phyloP scores from a whole-genome alignment of 805 yeast genomes.

The Ascoidea asiatica region DNA sequence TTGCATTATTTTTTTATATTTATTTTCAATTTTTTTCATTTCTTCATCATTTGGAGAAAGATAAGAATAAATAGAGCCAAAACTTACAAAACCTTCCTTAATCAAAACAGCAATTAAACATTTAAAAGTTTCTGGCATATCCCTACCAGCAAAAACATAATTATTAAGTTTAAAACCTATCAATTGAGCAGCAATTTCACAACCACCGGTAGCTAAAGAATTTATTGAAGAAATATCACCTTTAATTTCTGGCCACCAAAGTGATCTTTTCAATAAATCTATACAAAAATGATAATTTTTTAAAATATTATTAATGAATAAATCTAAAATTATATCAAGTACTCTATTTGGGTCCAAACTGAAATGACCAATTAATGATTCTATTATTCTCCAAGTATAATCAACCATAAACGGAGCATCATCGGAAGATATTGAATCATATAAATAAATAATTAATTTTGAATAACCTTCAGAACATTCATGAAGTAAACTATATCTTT shows the following conservation, averaged over 20 bases:
- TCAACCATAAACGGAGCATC: constrained; percentile 28
- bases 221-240: constrained; percentile 22
- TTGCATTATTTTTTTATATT: constrained; percentile 33
- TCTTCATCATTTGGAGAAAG: constrained; percentile 38
- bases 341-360: constrained; percentile 60
- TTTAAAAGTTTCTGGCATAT: constrained; percentile 28
- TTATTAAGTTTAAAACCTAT: constrained; percentile 31
- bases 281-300: constrained; percentile 33
- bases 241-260: constrained; percentile 50
- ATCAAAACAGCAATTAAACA: constrained; percentile 41
- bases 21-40: constrained; percentile 27
- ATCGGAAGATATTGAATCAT: constrained; percentile 25
- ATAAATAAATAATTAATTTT: constrained; percentile 38
- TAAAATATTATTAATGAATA: constrained; percentile 32
- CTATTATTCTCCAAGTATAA: constrained; percentile 32
- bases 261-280: constrained; percentile 34
- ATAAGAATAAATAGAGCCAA: constrained; percentile 45
- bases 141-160: constrained; percentile 17
- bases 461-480: constrained; percentile 77
- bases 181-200: constrained; percentile 36
- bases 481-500: constrained; percentile 50
- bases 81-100: constrained; percentile 51
- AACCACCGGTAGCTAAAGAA: constrained; percentile 36
- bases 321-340: constrained; percentile 46
- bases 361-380: constrained; percentile 58